Evolutionary conservation across 495 filamentous ascomycete genomes (phyloP).

Genomic region (Aspergillus cristatus): DNA sequence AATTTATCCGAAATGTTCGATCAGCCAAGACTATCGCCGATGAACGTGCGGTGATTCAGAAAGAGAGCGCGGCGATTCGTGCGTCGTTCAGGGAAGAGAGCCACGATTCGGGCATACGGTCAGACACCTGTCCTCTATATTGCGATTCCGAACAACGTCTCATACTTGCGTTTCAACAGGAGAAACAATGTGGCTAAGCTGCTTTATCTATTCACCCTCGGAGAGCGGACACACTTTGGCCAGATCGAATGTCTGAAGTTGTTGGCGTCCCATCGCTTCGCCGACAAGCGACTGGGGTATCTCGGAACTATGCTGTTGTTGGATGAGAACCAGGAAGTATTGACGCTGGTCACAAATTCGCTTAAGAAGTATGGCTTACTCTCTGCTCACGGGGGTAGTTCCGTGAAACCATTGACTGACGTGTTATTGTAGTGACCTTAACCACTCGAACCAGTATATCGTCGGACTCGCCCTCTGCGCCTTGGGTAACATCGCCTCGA

Average conservation of each 20-base stretch:
- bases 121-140: conserved; percentile 11
- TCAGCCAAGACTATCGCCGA: conserved; percentile 98
- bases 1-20: conserved; percentile 98
- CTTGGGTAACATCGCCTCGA: conserved; percentile 90
- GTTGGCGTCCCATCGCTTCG: conserved; percentile 91
- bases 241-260: conserved; percentile 99
- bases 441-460: conserved; percentile 97
- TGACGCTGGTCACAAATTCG: conserved; percentile 95
- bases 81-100: conserved; percentile 97
- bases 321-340: conserved; percentile 96
- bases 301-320: conserved; percentile 91
- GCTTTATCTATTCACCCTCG: conserved; percentile 96
- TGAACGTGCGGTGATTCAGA: conserved; percentile 94
- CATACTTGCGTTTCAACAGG: conserved; percentile 43
- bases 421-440: conserved; percentile 95
- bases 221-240: conserved; percentile 95
- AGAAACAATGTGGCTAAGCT: conserved; percentile 99
- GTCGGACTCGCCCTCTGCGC: conserved; percentile 93
- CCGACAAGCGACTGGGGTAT: conserved; percentile 94
- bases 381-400: too few relatives aligned
- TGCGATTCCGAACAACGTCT: conserved; percentile 7
- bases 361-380: conserved; percentile 68
- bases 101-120: conserved; percentile 83
- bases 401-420: not conserved
- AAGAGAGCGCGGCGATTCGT: conserved; percentile 94